phyloP scores from a whole-genome alignment of 192 early-diverging fungal species.

The Pilaira anomala region DNA sequence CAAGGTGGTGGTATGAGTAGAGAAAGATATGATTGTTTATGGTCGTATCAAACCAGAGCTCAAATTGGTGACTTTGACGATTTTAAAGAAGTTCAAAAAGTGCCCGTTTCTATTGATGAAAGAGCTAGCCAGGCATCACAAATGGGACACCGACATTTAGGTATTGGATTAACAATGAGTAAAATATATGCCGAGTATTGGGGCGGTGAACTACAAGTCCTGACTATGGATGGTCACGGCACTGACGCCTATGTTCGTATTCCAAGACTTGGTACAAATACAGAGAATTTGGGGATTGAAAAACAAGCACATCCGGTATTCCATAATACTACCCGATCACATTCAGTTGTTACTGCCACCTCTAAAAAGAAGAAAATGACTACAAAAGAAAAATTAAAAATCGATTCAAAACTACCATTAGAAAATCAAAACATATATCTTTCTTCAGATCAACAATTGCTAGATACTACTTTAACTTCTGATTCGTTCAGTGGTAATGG shows the following conservation, averaged over 20 bases:
- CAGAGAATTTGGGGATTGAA: slow-evolving; percentile 49
- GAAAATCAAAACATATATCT: background rate
- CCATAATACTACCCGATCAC: background rate
- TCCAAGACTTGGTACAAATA: slow-evolving; percentile 63
- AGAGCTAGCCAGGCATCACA: slow-evolving; percentile 25
- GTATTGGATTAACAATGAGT: slow-evolving; percentile 91
- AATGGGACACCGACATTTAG: slow-evolving; percentile 46
- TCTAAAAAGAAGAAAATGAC: background rate
- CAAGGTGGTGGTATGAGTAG: slow-evolving; percentile 84
- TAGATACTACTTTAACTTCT: slow-evolving; percentile 5
- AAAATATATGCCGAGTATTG: slow-evolving; percentile 93
- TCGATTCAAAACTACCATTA: background rate
- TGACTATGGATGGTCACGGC: slow-evolving; percentile 84
- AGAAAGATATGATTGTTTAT: slow-evolving; percentile 63
- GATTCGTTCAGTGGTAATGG: slow-evolving; percentile 11
- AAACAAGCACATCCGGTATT: slow-evolving; percentile 14
- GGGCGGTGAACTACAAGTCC: slow-evolving; percentile 82
- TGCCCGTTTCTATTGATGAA: slow-evolving; percentile 68
- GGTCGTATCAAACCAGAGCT: slow-evolving; percentile 51
- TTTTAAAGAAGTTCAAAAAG: slow-evolving; percentile 70
- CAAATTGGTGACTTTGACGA: slow-evolving; percentile 47
- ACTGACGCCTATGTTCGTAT: slow-evolving; percentile 89
- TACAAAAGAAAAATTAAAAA: background rate
- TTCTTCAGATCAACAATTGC: background rate
- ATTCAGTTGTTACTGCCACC: background rate